These are phyloP conservation scores for Yarrowia sp. DNA, from an alignment of 805 yeast species.

Conservation along the genomic window DNA sequence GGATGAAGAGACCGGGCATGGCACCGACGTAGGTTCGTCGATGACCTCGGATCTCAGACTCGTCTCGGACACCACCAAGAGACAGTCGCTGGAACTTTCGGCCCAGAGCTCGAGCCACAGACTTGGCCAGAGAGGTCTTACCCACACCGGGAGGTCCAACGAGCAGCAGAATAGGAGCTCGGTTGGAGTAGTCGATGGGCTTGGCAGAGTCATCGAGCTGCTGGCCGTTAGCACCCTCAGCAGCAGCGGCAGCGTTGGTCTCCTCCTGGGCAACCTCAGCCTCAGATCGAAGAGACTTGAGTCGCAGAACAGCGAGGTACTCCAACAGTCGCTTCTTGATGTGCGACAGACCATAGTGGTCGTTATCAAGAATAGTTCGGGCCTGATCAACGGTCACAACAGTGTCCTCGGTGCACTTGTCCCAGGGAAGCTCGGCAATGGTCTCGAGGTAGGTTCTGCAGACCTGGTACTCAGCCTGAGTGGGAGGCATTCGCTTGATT, in stretches of 20 bases:
- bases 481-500: constrained; percentile 51
- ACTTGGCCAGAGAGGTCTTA: constrained; percentile 83
- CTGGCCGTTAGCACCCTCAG: constrained; percentile 7
- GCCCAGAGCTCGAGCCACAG: constrained; percentile 76
- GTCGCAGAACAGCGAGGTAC: constrained; percentile 77
- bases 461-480: constrained; percentile 55
- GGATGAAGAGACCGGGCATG: constrained; percentile 84
- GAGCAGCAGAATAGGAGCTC: constrained; percentile 70
- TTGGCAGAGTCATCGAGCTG: constrained; percentile 9
- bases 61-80: constrained; percentile 87
- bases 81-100: constrained; percentile 80
- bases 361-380: constrained; percentile 65
- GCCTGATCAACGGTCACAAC: constrained; percentile 59
- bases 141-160: constrained; percentile 97
- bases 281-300: constrained; percentile 49
- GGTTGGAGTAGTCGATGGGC: constrained; percentile 51
- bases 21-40: constrained; percentile 92
- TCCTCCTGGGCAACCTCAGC: constrained; percentile 41
- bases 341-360: constrained; percentile 76
- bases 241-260: constrained; percentile 17
- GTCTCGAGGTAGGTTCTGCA: constrained; percentile 54
- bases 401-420: constrained; percentile 44
- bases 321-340: constrained; percentile 80
- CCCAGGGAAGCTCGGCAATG: constrained; percentile 53
- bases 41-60: constrained; percentile 89